Evolutionary conservation across 116 monocot species (phyloP), one percentile per base, ranked within the genome.

Genomic region (Dioscorea cayenensis): DNA sequence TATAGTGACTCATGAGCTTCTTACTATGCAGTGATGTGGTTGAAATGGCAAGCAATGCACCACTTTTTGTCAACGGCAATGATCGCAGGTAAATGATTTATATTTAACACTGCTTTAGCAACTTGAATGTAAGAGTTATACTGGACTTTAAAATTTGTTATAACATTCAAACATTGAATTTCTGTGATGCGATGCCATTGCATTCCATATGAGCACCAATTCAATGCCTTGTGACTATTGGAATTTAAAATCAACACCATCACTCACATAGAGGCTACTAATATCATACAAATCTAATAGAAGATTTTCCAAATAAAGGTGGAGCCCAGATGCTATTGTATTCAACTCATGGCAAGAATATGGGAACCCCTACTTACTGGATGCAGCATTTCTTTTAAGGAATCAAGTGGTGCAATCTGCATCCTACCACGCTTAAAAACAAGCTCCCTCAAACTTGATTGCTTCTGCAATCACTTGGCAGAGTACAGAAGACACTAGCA

Each of bases 351-450:
- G 89, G 85, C 89, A 90, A 64, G 74, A 80, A 16, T 96, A 87
- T 64, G n/a, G 95, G 92, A 67, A 96, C 92, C 55, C 95, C 95
- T 17, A 96, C 87, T 69, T 96, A 96, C 66, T 92, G 92, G 92
- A 81, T 96, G 90, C 95, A 96, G 49, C 90, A 86, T 6, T 84
- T 90, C 59, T n/a, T 96, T 96, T 73, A 79, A 70, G 75, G 88
- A 90, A 67, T 96, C 92, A 66, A 87, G 84, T 65, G 95, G 90
- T 61, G 89, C 92, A 70, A 76, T 28, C 5, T 79, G 64, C 83
- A 83, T 68, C 90, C 92, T 13, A 49, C 81, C 35, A 81, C 58
- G 1, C 55, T 92, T 8, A n/a, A 67, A 80, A 23, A 38, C 89
- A 36, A 83, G 76, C 36, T 23, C n/a, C 60, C 13, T 75, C 87